A percentile compares a stretch with the other conserved stretches of the same genome.
phyloP scores from a whole-genome alignment of 345 rosid species.

The Arabis alpina region DNA sequence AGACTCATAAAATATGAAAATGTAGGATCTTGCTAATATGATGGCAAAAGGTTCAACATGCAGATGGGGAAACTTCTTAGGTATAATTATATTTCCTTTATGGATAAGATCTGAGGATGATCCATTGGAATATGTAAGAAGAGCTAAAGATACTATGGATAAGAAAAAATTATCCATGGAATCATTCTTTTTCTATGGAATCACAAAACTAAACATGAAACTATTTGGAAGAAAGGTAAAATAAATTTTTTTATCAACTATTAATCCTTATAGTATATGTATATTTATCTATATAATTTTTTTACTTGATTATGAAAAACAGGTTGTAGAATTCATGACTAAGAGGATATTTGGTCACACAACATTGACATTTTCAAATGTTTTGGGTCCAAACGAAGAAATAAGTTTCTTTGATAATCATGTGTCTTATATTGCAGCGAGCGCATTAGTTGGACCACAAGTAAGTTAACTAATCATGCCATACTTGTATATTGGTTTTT shows the following conservation, averaged over 20 bases:
- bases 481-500: not conserved
- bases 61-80: no score
- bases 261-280: not conserved
- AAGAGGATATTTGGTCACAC: slow-evolving; percentile 43
- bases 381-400: slow-evolving; percentile 59
- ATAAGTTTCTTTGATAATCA: slow-evolving; percentile 57
- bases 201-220: slow-evolving; percentile 26
- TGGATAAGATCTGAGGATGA: no score
- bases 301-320: not conserved
- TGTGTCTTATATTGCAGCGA: slow-evolving; percentile 57
- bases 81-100: no score
- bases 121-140: no score
- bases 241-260: not conserved
- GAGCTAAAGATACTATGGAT: slow-evolving; percentile 54
- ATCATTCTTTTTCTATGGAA: slow-evolving; percentile 28
- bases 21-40: no score
- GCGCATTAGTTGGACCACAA: slow-evolving; percentile 55
- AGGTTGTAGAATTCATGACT: slow-evolving; percentile 42
- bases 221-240: slow-evolving; percentile 47
- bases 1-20: no score
- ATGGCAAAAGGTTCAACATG: no score
- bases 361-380: slow-evolving; percentile 55
- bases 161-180: slow-evolving; percentile 53
- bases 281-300: not conserved
- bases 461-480: slow-evolving; percentile 33